Conservation (phyloP, 208 protist species). For the Leishmania amazonensis region DNA sequence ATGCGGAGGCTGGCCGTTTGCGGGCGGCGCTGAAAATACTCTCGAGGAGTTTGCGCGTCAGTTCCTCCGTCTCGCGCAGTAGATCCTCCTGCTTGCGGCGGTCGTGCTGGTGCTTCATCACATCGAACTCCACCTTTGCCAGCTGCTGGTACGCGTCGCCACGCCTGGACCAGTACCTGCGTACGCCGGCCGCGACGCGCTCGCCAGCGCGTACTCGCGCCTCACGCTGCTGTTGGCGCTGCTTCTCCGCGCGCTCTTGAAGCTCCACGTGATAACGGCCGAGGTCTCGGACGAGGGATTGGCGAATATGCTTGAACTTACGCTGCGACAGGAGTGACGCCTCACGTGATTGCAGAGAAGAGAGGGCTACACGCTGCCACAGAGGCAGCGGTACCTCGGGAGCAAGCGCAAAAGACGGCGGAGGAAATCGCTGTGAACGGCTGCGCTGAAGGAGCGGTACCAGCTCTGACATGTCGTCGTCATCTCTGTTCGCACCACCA, state of each 20-base stretch:
- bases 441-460: conserved; percentile 31
- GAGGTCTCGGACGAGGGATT: conserved; percentile 51
- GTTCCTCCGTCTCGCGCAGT: conserved; percentile 73
- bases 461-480: conserved; percentile 14
- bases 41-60: conserved; percentile 72
- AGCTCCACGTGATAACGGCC: conserved; percentile 51
- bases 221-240: conserved; percentile 60
- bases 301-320: conserved; percentile 16
- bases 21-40: conserved; percentile 40
- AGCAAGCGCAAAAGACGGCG: conserved; percentile 46
- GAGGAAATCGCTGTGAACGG: conserved; percentile 18
- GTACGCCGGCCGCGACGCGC: conserved; percentile 34
- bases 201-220: conserved; percentile 49
- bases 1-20: background rate
- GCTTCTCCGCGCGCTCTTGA: conserved; percentile 45
- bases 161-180: conserved; percentile 54
- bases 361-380: conserved; percentile 70
- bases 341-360: conserved; percentile 37
- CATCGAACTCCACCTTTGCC: conserved; percentile 71
- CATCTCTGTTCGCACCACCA: background rate
- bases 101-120: conserved; percentile 64
- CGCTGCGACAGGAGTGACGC: conserved; percentile 24
- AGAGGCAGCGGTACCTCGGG: conserved; percentile 50
- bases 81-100: conserved; percentile 75
- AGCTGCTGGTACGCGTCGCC: conserved; percentile 72